A percentile compares a stretch with the other conserved stretches of the same genome.
These are phyloP conservation scores for Aspergillus novoparasiticus DNA, from an alignment of 2,329 filamentous ascomycete genomes.

Conservation along the genomic window DNA sequence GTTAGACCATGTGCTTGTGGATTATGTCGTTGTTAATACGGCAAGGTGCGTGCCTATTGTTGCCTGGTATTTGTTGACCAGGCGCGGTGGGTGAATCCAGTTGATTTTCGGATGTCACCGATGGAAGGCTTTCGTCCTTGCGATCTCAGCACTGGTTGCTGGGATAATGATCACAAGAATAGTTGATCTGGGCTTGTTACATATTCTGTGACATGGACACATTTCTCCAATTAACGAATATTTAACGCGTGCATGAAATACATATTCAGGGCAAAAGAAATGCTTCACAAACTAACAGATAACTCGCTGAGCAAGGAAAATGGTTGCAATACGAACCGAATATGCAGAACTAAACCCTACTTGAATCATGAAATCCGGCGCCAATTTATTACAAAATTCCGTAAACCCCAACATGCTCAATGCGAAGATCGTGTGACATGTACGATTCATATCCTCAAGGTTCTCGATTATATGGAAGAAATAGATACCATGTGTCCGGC, in stretches of 20 bases:
- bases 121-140: not conserved
- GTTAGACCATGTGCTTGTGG: not conserved
- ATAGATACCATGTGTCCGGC: not conserved
- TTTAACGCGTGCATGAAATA: not conserved
- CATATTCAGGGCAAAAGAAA: not conserved
- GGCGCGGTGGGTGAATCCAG: not conserved
- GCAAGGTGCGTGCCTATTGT: not conserved
- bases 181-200: not conserved
- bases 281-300: not conserved
- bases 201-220: not conserved
- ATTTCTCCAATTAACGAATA: not conserved
- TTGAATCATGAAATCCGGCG: not conserved
- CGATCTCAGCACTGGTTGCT: not conserved
- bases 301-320: not conserved
- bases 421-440: not conserved
- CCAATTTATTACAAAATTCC: constrained; percentile 10
- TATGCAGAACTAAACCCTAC: not conserved
- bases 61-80: not conserved
- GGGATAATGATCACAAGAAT: not conserved
- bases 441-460: not conserved
- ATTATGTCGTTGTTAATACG: not conserved
- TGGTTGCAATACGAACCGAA: not conserved
- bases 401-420: constrained; percentile 1
- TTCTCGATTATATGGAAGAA: not conserved
- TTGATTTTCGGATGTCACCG: not conserved